Base-by-base conservation (phyloP, 2,329 filamentous ascomycete species). In the Rutstroemia sp. region DNA sequence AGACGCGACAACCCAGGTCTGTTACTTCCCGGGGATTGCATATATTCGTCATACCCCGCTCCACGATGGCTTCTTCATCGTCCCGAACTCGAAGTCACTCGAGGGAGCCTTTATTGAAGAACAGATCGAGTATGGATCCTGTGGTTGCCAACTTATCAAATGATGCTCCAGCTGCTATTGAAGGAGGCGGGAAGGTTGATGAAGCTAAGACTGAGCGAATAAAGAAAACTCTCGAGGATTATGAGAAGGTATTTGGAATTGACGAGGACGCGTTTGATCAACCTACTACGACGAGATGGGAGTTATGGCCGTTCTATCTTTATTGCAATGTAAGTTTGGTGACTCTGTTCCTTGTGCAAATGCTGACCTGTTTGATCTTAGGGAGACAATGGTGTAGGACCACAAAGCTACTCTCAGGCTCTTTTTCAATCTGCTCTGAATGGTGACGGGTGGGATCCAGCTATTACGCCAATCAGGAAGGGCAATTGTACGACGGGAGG, bases 231-330 rank as follows among this genome's bases (percentile, higher is more conserved):
- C 58, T 60, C 16, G 55, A 57, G 2, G 68, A 66, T 50, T 72
- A 70, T 56, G 69, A 73, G 42, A 66, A 65, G 41, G 60, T 74
- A 2, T 73, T 73, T 47, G 68, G 68, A 4, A 64, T 69, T 2
- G 68, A 71, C 49, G 71, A 71, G 54, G 66, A 70, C 53, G 61
- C 66, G 2, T 68, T 68, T 54, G 65, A 69, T 7, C 70, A 73
- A 50, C 72, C 72, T 7, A 72, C 71, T 16, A 74, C 72, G 5
- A 72, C 70, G 2, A 67, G 68, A 17, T 71, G 66, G 57, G 73
- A 75, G 52, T 60, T 74, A 4, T 74, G 71, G 72, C 70, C 72
- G 5, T 74, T 74, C 50, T 75, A 75, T 57, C 68, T 73, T 12
- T 74, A 75, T 57, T 74, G 72, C 57, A 74, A 74, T 55, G 73